Percentiles rank a stretch among this genome's conserved stretches.
These are phyloP conservation scores for Epithemia pelagica DNA, from an alignment of 108 stramenopile genomes.

Conservation along the genomic window DNA sequence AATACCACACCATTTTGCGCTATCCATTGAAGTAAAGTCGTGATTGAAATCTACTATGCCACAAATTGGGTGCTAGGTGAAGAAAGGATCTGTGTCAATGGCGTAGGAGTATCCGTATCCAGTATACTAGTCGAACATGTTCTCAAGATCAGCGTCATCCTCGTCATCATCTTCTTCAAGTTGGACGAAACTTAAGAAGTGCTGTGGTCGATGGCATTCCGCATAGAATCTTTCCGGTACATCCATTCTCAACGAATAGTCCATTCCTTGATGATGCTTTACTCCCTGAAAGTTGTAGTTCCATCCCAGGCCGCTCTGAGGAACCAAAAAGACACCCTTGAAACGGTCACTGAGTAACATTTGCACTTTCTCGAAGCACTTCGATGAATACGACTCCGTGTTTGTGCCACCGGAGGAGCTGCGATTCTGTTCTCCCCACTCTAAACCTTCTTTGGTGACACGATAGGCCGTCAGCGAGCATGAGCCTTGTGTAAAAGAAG, in stretches of 20 bases:
- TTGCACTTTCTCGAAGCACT: conserved; percentile 97
- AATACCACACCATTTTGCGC: background rate
- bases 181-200: conserved; percentile 96
- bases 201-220: conserved; percentile 94
- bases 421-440: conserved; percentile 94
- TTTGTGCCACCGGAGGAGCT: conserved; percentile 84
- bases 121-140: conserved; percentile 68
- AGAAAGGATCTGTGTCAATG: too few relatives aligned
- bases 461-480: conserved; percentile 96
- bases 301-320: conserved; percentile 90
- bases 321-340: conserved; percentile 98
- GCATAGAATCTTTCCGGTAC: conserved; percentile 89
- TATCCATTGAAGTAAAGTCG: background rate
- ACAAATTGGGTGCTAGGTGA: too few relatives aligned
- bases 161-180: conserved; percentile 89
- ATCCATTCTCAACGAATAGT: conserved; percentile 88
- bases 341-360: conserved; percentile 96
- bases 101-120: too few relatives aligned
- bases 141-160: conserved; percentile 86
- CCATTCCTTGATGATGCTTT: conserved; percentile 88
- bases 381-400: conserved; percentile 87
- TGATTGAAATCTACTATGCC: background rate
- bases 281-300: conserved; percentile 99
- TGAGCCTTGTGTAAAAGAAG: conserved; percentile 97
- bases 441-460: conserved; percentile 87